phyloP scores from a whole-genome alignment of 768 basidiomycete species.

The Asterophora parasitica region DNA sequence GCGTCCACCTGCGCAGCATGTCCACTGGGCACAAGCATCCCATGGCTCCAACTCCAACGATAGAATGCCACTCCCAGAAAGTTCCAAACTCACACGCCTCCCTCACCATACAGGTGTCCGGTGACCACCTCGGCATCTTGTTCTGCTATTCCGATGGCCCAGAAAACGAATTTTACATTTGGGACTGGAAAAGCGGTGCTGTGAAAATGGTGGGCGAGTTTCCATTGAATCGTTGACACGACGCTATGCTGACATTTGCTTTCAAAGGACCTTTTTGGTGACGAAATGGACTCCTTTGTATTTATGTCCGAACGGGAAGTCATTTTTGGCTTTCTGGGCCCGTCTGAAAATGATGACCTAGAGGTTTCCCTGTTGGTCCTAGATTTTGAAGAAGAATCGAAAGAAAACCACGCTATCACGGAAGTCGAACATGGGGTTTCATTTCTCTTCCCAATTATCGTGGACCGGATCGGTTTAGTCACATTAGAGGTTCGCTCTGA shows the following conservation, averaged over 20 bases:
- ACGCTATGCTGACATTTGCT: not conserved
- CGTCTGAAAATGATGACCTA: slow-evolving; percentile 16
- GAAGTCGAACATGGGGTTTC: slow-evolving; percentile 29
- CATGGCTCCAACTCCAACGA: slow-evolving; percentile 28
- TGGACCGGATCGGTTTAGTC: slow-evolving; percentile 21
- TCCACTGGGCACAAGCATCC: slow-evolving; percentile 44
- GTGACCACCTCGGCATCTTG: slow-evolving; percentile 46
- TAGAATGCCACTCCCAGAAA: slow-evolving; percentile 27
- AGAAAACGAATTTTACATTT: slow-evolving; percentile 48
- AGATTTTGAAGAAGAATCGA: slow-evolving; percentile 31
- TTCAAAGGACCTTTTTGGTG: slow-evolving; percentile 22
- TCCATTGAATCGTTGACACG: not conserved
- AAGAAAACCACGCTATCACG: slow-evolving; percentile 23
- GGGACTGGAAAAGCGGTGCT: slow-evolving; percentile 63
- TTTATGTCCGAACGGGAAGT: slow-evolving; percentile 39
- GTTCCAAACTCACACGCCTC: slow-evolving; percentile 20
- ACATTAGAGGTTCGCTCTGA: slow-evolving; percentile 47
- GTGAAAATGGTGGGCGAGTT: slow-evolving; percentile 41
- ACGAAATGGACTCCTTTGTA: slow-evolving; percentile 34
- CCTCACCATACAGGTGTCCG: slow-evolving; percentile 52
- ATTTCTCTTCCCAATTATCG: slow-evolving; percentile 39
- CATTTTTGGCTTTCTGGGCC: slow-evolving; percentile 27
- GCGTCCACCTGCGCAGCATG: slow-evolving; percentile 43
- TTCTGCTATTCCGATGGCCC: slow-evolving; percentile 29
- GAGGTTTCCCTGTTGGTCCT: slow-evolving; percentile 30